Base-by-base conservation (phyloP, 2,329 filamentous ascomycete genomes). In the Reticulascus tulasneorum region DNA sequence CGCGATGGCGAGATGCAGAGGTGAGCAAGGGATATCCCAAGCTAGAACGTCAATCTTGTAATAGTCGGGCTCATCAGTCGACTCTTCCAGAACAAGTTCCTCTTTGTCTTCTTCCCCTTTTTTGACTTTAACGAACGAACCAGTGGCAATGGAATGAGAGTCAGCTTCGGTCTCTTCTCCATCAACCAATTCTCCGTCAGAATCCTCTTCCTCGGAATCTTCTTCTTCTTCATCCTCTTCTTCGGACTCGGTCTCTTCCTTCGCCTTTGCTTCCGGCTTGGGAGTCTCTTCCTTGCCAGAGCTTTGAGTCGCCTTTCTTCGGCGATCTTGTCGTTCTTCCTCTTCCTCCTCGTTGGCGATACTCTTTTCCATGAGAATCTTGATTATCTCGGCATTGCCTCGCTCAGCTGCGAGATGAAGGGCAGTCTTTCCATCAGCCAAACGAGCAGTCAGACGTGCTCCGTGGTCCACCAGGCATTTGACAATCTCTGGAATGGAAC, bases 371-470 rank as follows among this genome's bases (percentile, higher is more conserved):
- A 94, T 74, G 10, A 94, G 64, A 7, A 81, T 76, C 43, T 73
- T 80, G 46, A 93, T 71, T 44, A 93, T 90, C 13, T 82, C 77
- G 2, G 64, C 54, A 45, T 79, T 64, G 1, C 88, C 88, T 16
- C 82, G 73, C 28, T 79, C 73, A 13, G 86, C 84, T 13, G 87
- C 87, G 20, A 94, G 66, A 57, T 94, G 88, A n/a, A 94, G 69
- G 8, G 87, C 84, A 3, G 86, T 94, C 47, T 78, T 76, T 4
- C 88, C 88, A 56, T 93, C 88, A 0, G 84, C 84, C 24, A 94
- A 57, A 32, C 88, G 77, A 32, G 86, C 73, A 17, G 88, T 76
- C 17, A 94, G 63, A 12, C 86, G 77, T 22, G 86, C 82, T 4
- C 83, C 85, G 38, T 79, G 69, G 43, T 89, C 74, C 18, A 94